A percentile compares a stretch with the other conserved stretches of the same genome.
Evolutionary conservation across 352 stramenopile species (phyloP).

Genomic region (Saprolegnia parasitica): DNA sequence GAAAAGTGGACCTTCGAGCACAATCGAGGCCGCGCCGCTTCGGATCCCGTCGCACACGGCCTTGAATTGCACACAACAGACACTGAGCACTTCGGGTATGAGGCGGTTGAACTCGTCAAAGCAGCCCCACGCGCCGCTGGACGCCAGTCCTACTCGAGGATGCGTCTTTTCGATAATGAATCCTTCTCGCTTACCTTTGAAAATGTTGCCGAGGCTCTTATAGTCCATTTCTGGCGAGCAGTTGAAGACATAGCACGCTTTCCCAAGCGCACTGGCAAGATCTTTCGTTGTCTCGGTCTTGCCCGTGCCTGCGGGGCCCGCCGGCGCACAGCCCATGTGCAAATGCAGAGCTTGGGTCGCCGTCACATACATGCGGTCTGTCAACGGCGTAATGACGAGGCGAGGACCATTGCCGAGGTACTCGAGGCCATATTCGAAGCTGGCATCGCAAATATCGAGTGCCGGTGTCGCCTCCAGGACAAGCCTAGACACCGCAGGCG

Average conservation of each 20-base stretch:
- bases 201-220: constrained; percentile 93
- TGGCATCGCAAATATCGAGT: constrained; percentile 89
- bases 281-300: constrained; percentile 96
- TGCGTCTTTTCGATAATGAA: too few species aligned
- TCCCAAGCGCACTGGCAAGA: constrained; percentile 88
- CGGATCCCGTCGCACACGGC: constrained; percentile 92
- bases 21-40: constrained; percentile 68
- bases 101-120: constrained; percentile 96
- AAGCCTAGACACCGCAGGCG: constrained; percentile 13
- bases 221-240: constrained; percentile 96
- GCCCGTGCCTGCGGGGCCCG: constrained; percentile 83
- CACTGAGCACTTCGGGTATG: constrained; percentile 87
- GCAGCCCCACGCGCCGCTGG: constrained; percentile 90
- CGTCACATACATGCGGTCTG: constrained; percentile 94
- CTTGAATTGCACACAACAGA: constrained; percentile 94
- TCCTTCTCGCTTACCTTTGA: too few species aligned
- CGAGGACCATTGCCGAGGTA: constrained; percentile 92
- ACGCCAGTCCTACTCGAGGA: constrained; percentile 55
- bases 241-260: constrained; percentile 94
- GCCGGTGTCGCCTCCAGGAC: constrained; percentile 49
- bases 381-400: constrained; percentile 93
- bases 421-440: constrained; percentile 93
- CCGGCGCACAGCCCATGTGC: constrained; percentile 93
- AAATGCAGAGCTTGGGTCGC: constrained; percentile 92
- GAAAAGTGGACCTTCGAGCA: constrained; percentile 68